A percentile compares a stretch with the other conserved stretches of the same genome.
Conservation (phyloP, 2,329 filamentous ascomycete species). For the Emergomyces pasteurianus region DNA sequence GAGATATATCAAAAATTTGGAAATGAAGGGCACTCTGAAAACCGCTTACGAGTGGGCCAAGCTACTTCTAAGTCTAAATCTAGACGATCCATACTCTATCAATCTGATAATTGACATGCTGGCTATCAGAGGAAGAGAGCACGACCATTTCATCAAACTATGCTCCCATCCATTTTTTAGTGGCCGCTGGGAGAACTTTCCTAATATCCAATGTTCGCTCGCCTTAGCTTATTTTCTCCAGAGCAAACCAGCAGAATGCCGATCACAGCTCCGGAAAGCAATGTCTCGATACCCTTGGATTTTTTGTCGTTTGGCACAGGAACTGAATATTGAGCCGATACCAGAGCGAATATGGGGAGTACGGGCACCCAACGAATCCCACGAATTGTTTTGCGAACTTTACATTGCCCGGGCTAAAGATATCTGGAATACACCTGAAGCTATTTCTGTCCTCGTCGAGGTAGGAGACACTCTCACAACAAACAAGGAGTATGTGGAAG, state of each 20-base stretch:
- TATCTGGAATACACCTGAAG: conserved; percentile 72
- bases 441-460: conserved; percentile 55
- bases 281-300: conserved; percentile 74
- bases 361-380: conserved; percentile 50
- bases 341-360: conserved; percentile 77
- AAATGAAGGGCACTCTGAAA: conserved; percentile 84
- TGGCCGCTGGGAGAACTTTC: conserved; percentile 43
- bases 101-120: conserved; percentile 71
- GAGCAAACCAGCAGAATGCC: conserved; percentile 53
- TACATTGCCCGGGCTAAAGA: conserved; percentile 69
- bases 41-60: conserved; percentile 93
- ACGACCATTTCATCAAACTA: conserved; percentile 63
- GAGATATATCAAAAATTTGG: conserved; percentile 74
- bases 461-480: conserved; percentile 46
- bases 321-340: conserved; percentile 61
- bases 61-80: conserved; percentile 63
- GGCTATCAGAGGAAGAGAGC: conserved; percentile 68
- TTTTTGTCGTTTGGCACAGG: conserved; percentile 66
- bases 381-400: conserved; percentile 60
- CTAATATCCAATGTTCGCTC: conserved; percentile 64
- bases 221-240: conserved; percentile 65
- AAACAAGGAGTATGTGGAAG: conserved; percentile 32
- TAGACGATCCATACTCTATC: conserved; percentile 71
- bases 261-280: conserved; percentile 51
- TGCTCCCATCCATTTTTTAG: conserved; percentile 41